Evolutionary conservation across 768 basidiomycete species (phyloP), one percentile per base, ranked within the genome.

Genomic region (Suillus weaverae): DNA sequence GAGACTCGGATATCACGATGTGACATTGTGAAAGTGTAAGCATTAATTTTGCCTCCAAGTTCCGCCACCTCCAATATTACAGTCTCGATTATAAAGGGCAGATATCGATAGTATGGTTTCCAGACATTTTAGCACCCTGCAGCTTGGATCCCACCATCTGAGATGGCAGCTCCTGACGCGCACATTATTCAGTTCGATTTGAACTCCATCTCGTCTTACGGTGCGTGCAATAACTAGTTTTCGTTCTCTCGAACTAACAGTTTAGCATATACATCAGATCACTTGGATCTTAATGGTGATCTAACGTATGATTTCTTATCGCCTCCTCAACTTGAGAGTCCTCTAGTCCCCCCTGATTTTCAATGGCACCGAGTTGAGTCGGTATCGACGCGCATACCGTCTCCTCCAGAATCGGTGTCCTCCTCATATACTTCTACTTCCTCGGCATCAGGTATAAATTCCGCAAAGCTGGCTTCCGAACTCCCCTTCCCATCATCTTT

Each of bases 11-110:
- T 33, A 59, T 62, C 57, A 66, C 61, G 67, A 69, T 77, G 74
- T 76, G 76, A 76, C 67, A 26, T 10, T 11, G 14, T 68, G 66
- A 66, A 71, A 57, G 70, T 71, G 73, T 62, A 30, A 10, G 62
- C 54, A 54, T 53, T 35, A 44, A 51, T 48, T 62, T 61, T 33
- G 35, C 56, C 55, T 22, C 44, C 59, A 59, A 60, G 56, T 69
- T 54, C 61, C 66, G 66, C 64, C 63, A 64, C 53, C 55, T 60
- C 32, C 60, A 38, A 67, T 41, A 61, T 67, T 54, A 32, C 61
- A 30, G 61, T 46, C 63, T 36, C 7, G 50, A 48, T 61, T 74
- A 74, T 76, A 76, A 77, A 69, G 61, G 69, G 64, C 56, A 46
- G 39, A 66, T 41, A 63, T 68, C 50, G 64, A 22, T 60, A 35